Conservation (phyloP, 2,329 filamentous ascomycete species). For the Mollisia scopiformis region DNA sequence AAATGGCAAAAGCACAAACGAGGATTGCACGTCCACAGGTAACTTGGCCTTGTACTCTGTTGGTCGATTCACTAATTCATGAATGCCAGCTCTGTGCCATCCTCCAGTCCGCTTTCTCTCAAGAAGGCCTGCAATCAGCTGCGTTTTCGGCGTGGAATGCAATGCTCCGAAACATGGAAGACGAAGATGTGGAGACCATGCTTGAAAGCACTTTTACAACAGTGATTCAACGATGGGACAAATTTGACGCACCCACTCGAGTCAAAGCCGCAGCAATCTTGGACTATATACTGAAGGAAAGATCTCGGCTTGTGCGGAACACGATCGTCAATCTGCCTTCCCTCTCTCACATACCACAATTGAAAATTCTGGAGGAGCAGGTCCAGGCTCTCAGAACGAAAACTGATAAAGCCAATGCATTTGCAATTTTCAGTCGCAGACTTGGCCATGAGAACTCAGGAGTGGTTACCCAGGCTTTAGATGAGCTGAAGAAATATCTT, state of each 20-base stretch:
- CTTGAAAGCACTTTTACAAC: constrained; percentile 90
- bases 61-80: neutral
- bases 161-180: constrained; percentile 74
- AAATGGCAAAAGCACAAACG: constrained; percentile 71
- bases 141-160: constrained; percentile 85
- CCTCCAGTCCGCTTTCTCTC: constrained; percentile 79
- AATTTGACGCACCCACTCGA: constrained; percentile 64
- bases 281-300: constrained; percentile 40
- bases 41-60: constrained; percentile 49
- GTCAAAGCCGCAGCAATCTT: constrained; percentile 65
- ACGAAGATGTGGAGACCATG: constrained; percentile 77
- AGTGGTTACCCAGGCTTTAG: constrained; percentile 80
- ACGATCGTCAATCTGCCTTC: constrained; percentile 80
- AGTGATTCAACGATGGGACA: constrained; percentile 78
- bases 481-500: constrained; percentile 77
- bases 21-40: constrained; percentile 85
- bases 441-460: constrained; percentile 82
- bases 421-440: constrained; percentile 73
- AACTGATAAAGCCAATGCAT: constrained; percentile 67
- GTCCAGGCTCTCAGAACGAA: constrained; percentile 67
- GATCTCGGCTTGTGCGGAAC: constrained; percentile 56
- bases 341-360: constrained; percentile 67
- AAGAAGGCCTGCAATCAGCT: constrained; percentile 72
- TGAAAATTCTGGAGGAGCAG: constrained; percentile 68
- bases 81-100: constrained; percentile 81